phyloP scores from a whole-genome alignment of 331 rosid species.

The Arachis monticola region DNA sequence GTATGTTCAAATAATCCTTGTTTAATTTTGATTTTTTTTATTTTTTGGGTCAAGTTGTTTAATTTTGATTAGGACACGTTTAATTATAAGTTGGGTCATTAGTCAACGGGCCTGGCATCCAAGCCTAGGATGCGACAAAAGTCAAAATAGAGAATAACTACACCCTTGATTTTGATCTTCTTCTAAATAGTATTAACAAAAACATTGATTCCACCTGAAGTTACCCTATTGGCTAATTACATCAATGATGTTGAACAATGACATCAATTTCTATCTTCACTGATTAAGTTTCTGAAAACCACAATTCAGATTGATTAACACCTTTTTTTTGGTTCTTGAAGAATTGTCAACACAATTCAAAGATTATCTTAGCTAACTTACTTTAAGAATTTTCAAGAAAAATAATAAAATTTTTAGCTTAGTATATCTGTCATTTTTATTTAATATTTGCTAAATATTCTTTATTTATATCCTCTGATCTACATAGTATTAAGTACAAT shows the following conservation, averaged over 20 bases:
- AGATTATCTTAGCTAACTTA: no score
- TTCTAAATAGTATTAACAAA: not conserved
- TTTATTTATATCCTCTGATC: not conserved
- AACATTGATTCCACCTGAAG: not conserved
- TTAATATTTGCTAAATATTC: not conserved
- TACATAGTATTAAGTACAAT: not conserved
- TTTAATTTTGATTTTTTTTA: not conserved
- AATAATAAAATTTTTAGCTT: no score
- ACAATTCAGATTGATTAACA: not conserved
- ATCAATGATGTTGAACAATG: not conserved
- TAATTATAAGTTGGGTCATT: not conserved
- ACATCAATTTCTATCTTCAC: not conserved
- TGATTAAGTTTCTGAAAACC: not conserved
- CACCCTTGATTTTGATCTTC: not conserved
- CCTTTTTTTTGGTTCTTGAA: no score
- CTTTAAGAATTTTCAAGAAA: no score
- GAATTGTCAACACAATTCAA: no score
- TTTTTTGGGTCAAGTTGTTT: not conserved
- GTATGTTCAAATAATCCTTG: no score
- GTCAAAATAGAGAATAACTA: not conserved
- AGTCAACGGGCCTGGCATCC: not conserved
- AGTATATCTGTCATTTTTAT: not conserved
- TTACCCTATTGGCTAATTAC: not conserved
- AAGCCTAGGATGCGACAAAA: constrained; percentile 1
- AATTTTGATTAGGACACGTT: not conserved